A percentile compares a stretch with the other conserved stretches of the same genome.
Conservation (phyloP, 1,284 basidiomycete species). For the Apiotrichum domesticum region DNA sequence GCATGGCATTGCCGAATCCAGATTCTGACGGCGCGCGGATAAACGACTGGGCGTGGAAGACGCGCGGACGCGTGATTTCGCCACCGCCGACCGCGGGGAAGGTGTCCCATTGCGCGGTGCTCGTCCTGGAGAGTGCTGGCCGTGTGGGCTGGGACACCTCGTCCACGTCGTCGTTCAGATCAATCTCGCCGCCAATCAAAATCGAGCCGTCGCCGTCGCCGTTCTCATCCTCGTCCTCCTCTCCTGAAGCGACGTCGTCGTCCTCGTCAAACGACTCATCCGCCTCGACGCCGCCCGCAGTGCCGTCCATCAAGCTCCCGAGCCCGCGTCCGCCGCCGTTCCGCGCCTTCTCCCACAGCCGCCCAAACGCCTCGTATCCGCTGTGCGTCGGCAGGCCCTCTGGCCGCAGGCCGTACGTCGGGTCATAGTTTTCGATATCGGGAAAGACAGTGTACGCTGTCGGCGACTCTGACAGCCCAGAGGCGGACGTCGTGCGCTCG, state of each 20-base stretch:
- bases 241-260: slow-evolving; percentile 51
- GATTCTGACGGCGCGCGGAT: slow-evolving; percentile 51
- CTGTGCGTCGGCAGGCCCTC: slow-evolving; percentile 65
- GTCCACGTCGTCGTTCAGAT: slow-evolving; percentile 7
- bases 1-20: slow-evolving; percentile 34
- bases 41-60: slow-evolving; percentile 65
- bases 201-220: not conserved
- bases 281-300: not conserved
- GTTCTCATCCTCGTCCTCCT: slow-evolving; percentile 19
- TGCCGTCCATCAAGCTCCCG: slow-evolving; percentile 37
- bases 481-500: slow-evolving; percentile 15
- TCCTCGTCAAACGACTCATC: slow-evolving; percentile 52
- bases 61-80: slow-evolving; percentile 63
- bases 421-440: slow-evolving; percentile 87
- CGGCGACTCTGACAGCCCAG: slow-evolving; percentile 39
- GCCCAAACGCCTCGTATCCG: slow-evolving; percentile 45
- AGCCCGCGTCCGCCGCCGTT: slow-evolving; percentile 54
- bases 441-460: slow-evolving; percentile 56
- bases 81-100: slow-evolving; percentile 74
- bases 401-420: slow-evolving; percentile 92
- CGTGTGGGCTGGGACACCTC: slow-evolving; percentile 23
- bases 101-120: slow-evolving; percentile 42
- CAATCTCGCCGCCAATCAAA: not conserved
- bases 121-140: slow-evolving; percentile 5
- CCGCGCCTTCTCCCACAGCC: slow-evolving; percentile 58